phyloP scores from a whole-genome alignment of 2,329 filamentous ascomycete genomes.

The Trichoderma citrinoviride region DNA sequence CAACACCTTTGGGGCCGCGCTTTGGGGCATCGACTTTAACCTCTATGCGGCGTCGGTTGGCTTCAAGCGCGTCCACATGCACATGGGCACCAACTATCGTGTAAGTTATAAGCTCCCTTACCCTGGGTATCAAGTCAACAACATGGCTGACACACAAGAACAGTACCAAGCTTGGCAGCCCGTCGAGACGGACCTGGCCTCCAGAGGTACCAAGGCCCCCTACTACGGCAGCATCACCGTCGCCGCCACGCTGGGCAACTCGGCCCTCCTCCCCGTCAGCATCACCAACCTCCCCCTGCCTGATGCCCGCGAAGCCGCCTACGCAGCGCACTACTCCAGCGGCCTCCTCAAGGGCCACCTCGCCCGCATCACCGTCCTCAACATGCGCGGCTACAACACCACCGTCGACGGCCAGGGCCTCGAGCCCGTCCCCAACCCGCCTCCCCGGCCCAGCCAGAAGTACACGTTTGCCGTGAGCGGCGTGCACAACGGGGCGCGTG shows the following conservation, averaged over 20 bases:
- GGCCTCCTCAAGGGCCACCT: slow-evolving; percentile 38
- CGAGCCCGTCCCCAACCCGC: slow-evolving; percentile 28
- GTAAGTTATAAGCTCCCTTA: slow-evolving; percentile 26
- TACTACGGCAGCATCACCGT: slow-evolving; percentile 63
- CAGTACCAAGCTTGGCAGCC: slow-evolving; percentile 61
- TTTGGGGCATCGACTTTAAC: slow-evolving; percentile 64
- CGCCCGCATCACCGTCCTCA: slow-evolving; percentile 52
- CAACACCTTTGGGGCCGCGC: slow-evolving; percentile 63
- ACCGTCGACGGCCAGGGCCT: slow-evolving; percentile 42
- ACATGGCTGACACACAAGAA: neutral
- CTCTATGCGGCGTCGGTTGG: slow-evolving; percentile 55
- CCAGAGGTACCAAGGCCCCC: slow-evolving; percentile 58
- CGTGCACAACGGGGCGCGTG: slow-evolving; percentile 28
- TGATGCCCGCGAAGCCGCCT: slow-evolving; percentile 47
- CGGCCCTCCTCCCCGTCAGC: slow-evolving; percentile 36
- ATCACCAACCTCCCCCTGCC: slow-evolving; percentile 48
- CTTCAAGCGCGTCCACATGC: slow-evolving; percentile 60
- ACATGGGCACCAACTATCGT: slow-evolving; percentile 61
- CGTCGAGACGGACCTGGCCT: slow-evolving; percentile 46
- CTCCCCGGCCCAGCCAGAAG: slow-evolving; percentile 31
- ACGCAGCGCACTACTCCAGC: slow-evolving; percentile 48
- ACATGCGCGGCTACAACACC: slow-evolving; percentile 59
- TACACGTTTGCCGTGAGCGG: slow-evolving; percentile 45
- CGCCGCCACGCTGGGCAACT: slow-evolving; percentile 52
- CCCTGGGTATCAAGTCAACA: neutral